phyloP scores from a whole-genome alignment of 2,329 filamentous ascomycete species.

The Diaporthe aspalathi region DNA sequence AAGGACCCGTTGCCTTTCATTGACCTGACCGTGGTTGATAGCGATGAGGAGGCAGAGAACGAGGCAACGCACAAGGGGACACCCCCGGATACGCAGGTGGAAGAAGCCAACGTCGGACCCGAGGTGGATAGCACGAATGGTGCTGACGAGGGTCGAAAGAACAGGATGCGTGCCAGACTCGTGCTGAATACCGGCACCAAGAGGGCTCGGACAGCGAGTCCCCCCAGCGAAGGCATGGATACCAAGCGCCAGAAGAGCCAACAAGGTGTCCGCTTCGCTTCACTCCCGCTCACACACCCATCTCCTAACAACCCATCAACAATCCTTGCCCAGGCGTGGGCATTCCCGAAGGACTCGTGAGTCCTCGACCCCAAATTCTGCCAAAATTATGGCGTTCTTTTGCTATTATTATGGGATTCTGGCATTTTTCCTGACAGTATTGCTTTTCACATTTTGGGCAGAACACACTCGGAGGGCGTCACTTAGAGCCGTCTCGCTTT shows the following conservation, averaged over 20 bases:
- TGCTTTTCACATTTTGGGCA: background rate
- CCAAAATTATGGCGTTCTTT: background rate
- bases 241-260: conserved; percentile 6
- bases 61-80: background rate
- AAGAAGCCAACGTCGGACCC: background rate
- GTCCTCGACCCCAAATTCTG: background rate
- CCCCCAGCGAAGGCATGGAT: background rate
- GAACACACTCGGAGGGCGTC: too few species aligned
- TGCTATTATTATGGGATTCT: background rate
- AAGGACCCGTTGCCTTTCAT: too few species aligned
- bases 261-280: background rate
- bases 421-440: background rate
- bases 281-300: background rate
- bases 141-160: background rate
- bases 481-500: too few species aligned
- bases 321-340: background rate
- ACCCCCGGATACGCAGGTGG: background rate
- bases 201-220: background rate
- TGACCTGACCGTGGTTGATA: background rate
- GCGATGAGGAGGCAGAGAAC: background rate
- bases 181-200: background rate
- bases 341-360: background rate
- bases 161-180: too few species aligned
- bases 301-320: too few species aligned
- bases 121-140: background rate